phyloP scores from a whole-genome alignment of 2,329 filamentous ascomycete species.

The Nemania bipapillata region DNA sequence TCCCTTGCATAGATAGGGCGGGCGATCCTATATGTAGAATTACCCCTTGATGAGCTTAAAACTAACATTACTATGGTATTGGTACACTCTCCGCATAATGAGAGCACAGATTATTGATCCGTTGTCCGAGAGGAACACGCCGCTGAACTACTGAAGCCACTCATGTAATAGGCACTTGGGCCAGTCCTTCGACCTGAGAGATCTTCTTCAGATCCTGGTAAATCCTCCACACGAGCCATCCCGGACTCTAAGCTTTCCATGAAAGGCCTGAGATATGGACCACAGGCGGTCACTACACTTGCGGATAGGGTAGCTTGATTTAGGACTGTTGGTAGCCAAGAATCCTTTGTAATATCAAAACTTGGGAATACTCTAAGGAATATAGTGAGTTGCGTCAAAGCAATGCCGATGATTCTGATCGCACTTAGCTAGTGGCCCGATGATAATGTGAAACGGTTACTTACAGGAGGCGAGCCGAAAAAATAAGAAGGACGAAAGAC shows the following conservation, averaged over 20 bases:
- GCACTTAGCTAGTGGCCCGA: constrained; percentile 4
- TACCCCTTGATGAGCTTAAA: not conserved
- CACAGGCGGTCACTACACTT: constrained; percentile 38
- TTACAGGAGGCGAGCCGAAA: constrained; percentile 38
- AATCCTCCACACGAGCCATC: constrained; percentile 35
- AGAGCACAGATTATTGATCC: constrained; percentile 8
- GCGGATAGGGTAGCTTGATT: constrained; percentile 34
- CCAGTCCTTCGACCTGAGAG: constrained; percentile 22
- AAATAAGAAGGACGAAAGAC: constrained; percentile 29
- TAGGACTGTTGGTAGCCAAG: constrained; percentile 35
- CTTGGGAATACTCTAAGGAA: constrained; percentile 32
- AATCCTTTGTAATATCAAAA: constrained; percentile 23
- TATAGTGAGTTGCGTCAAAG: constrained; percentile 32
- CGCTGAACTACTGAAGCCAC: constrained; percentile 27
- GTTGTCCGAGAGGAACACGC: constrained; percentile 28
- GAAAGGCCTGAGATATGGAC: constrained; percentile 37
- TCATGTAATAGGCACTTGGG: constrained; percentile 29
- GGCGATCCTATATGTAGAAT: constrained; percentile 1
- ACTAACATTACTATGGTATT: constrained; percentile 17
- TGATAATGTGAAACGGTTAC: not conserved
- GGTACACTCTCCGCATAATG: constrained; percentile 2
- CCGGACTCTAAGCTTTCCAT: constrained; percentile 41
- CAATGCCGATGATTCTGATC: constrained; percentile 30
- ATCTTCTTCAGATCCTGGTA: constrained; percentile 33
- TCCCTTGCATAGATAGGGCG: constrained; percentile 13